Evolutionary conservation across 306 rosid species (phyloP).

Genomic region (Prunus campanulata): DNA sequence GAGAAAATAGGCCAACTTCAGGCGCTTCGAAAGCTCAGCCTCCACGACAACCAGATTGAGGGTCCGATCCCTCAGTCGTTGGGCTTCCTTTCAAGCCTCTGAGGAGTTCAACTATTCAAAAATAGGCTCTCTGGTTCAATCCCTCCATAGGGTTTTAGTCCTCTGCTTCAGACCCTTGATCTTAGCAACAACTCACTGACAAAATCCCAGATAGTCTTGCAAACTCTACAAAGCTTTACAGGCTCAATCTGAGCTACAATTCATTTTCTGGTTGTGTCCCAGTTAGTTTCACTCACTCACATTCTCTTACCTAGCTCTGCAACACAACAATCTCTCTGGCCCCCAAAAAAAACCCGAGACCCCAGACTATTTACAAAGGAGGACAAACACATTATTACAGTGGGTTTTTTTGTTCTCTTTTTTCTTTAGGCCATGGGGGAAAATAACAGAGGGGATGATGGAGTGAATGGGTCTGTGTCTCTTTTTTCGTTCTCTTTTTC

Average conservation of each 20-base stretch:
- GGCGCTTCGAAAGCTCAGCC: slow-evolving; percentile 76
- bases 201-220: slow-evolving; percentile 60
- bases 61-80: slow-evolving; percentile 74
- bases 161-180: slow-evolving; percentile 78
- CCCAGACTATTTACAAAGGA: no score
- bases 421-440: no score
- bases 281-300: slow-evolving; percentile 30
- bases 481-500: no score
- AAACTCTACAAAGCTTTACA: slow-evolving; percentile 61
- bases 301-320: slow-evolving; percentile 53
- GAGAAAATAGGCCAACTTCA: slow-evolving; percentile 68
- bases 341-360: neutral
- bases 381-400: no score
- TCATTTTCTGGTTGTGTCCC: slow-evolving; percentile 67
- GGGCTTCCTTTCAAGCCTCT: slow-evolving; percentile 65
- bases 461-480: no score
- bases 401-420: no score
- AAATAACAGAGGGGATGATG: no score
- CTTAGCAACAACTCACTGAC: slow-evolving; percentile 59
- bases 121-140: slow-evolving; percentile 65
- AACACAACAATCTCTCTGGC: slow-evolving; percentile 72
- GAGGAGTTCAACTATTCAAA: slow-evolving; percentile 86
- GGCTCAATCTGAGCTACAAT: slow-evolving; percentile 71
- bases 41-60: slow-evolving; percentile 66
- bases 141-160: slow-evolving; percentile 70